Evolutionary conservation across 352 stramenopile species (phyloP), one percentile per base, ranked within the genome.

Genomic region (Pythium insidiosum): DNA sequence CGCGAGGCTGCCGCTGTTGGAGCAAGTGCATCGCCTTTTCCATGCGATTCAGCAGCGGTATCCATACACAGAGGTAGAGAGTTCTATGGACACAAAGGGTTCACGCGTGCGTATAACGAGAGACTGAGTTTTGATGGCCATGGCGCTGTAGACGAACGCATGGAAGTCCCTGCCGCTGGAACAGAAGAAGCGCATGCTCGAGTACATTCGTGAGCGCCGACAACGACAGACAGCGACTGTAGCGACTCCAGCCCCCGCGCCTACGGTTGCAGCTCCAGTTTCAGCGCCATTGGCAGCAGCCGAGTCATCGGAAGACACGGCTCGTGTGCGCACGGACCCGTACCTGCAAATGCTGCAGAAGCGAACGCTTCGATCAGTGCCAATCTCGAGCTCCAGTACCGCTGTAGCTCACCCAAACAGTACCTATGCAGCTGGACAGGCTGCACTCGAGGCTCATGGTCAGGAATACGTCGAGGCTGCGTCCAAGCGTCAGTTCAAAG

Each of bases 291-390:
- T 30, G 34, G 12, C 28, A 5, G 21, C 20, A 25, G 39, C 33
- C 56, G 38, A n/a, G n/a, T n/a, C n/a, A n/a, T n/a, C n/a, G n/a
- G 45, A 56, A 23, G 16, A 46, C 11, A 47, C 36, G 4, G 10
- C 31, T 16, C 18, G 47, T 13, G 56, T 72, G 40, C 83, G 71
- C 50, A 63, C 61, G 2, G 79, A 91, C 40, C 69, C 68, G 36
- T 91, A 91, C 49, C 56, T 91, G 24, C 61, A 84, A 44, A 91
- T 91, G 76, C 61, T 91, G 22, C 76, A 87, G 56, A 76, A 77
- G 22, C 63, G 79, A 16, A 83, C 45, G 18, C 55, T 86, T 45
- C 63, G 58, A n/a, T n/a, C n/a, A n/a, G 67, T 56, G 1, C 37
- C 45, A 7, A 34, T 58, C 3, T 30, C 38, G 28, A 33, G 9